Evolutionary conservation across 805 yeast genomes (phyloP), one percentile per base, ranked within the genome.

Genomic region (Wickerhamiella lipophila): DNA sequence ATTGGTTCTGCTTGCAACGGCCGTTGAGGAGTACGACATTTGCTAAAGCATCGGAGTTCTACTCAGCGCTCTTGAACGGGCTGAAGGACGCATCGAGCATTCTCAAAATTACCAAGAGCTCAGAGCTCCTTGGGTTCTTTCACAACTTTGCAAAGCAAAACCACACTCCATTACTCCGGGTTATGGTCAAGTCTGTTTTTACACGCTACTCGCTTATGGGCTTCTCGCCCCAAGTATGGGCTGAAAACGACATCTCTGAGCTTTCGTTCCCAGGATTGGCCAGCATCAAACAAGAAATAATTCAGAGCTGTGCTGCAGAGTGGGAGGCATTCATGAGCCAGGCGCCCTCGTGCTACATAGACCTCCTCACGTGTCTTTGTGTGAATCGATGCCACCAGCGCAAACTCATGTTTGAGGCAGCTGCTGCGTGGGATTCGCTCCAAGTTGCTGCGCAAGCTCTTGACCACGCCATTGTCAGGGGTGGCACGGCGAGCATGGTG

Each of bases 311-410:
- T 29, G 42, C 58, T 46, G 49, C 49, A 25, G 52, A 55, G n/a
- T 44, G 62, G 15, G 58, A 60, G 3, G 62, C 59, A 34, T 56
- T 76, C 11, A 40, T 58, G 30, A 38, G 45, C 6, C 60, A 60
- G 30, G 66, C 65, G 0, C 53, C 49, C 6, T 48, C 75, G 30
- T 65, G 50, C 78, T 80, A 57, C 58, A 75, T 35, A 72, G 77
- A 57, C 59, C 69, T 35, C 73, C 72, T 19, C 60, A 69, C 56
- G 60, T 68, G 60, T 69, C 73, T 56, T 64, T 68, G 67, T 58
- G 81, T 79, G 61, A 89, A 89, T 58, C 78, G 86, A 30, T 77
- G 94, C 45, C 72, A 95, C 49, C 87, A 85, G 58, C 76, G 96
- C 53, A 95, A 85, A 60, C 75, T 81, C 53, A 65, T 81, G 57